Evolutionary conservation across 2,329 filamentous ascomycete species (phyloP).

Genomic region (Lachnellula hyalina): DNA sequence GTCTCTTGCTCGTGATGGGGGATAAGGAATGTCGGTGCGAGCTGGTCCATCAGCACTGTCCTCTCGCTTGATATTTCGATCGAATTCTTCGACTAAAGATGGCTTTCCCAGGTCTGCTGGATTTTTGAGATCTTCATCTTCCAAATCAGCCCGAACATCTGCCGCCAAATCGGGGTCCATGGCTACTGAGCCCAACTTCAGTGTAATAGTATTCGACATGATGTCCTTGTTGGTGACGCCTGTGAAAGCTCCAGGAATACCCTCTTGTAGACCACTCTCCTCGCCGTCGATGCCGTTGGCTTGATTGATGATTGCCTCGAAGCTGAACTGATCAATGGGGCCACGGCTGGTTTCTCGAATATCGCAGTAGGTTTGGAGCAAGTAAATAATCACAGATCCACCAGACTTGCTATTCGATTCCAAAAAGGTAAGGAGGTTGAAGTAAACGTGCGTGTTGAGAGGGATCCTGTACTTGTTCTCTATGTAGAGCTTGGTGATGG

Average conservation of each 20-base stretch:
- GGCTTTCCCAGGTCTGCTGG: slow-evolving; percentile 65
- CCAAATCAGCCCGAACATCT: slow-evolving; percentile 81
- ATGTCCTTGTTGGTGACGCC: slow-evolving; percentile 58
- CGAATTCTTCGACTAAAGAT: slow-evolving; percentile 82
- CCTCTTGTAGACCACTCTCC: slow-evolving; percentile 54
- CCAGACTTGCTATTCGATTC: slow-evolving; percentile 81
- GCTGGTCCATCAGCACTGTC: slow-evolving; percentile 79
- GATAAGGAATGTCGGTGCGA: slow-evolving; percentile 75
- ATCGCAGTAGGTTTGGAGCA: slow-evolving; percentile 59
- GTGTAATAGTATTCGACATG: slow-evolving; percentile 47
- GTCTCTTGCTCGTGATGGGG: slow-evolving; percentile 81
- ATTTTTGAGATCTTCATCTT: slow-evolving; percentile 75
- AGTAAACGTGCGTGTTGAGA: slow-evolving; percentile 79
- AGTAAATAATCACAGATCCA: slow-evolving; percentile 68
- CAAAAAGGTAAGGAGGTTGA: slow-evolving; percentile 79
- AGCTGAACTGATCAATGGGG: slow-evolving; percentile 59
- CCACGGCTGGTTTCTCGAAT: slow-evolving; percentile 55
- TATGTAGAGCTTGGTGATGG: slow-evolving; percentile 73
- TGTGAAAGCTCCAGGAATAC: slow-evolving; percentile 56
- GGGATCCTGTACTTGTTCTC: slow-evolving; percentile 86
- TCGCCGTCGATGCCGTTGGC: slow-evolving; percentile 56
- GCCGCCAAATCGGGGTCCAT: slow-evolving; percentile 78
- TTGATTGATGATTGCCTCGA: slow-evolving; percentile 53
- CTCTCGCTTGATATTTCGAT: slow-evolving; percentile 82
- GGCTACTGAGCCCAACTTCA: slow-evolving; percentile 76